Base-by-base conservation (phyloP, 2,329 filamentous ascomycete genomes). In the Xylaria sp. region DNA sequence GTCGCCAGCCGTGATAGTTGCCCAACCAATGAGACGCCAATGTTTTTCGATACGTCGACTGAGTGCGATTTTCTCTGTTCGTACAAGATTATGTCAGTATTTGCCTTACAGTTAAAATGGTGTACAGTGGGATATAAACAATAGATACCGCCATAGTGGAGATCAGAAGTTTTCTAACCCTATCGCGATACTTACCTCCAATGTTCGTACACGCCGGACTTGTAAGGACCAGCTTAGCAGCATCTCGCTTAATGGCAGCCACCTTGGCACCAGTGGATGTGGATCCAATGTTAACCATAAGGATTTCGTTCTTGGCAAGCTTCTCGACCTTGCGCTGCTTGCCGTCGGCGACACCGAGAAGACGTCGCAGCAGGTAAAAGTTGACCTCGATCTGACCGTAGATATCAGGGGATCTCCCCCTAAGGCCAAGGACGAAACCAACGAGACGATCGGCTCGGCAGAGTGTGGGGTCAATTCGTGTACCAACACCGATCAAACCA, bases 271-370 rank as follows among this genome's bases (percentile, higher is more conserved):
- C 95, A 14, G 94, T 97, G 49, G 95, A 96, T 9, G 94, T 98
- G 38, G 92, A 97, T 66, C 95, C 95, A 76, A 99, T 99, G 84
- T 99, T 99, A 70, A 99, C 95, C 95, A 99, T 98, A 80, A 99
- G 90, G 74, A 98, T 93, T 80, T 99, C 95, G 81, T 97, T 97
- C 89, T 98, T 99, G 61, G 93, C 85, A 69, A 99, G 85, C 84
- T 99, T 99, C 73, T 94, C 93, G 70, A 99, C 95, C 89, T 99
- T 99, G 75, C 94, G 94, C 82, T 98, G 95, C 85, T 99, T 99
- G 77, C 95, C 95, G 72, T 99, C 95, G 67, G 94, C 93, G 74
- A 99, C 95, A 88, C 95, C 95, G 60, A 99, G 87, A 66, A 99
- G 85, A 73, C 95, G 88, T 73, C 94, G 91, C 67, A 99, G 89